Conservation (phyloP, 2,329 filamentous ascomycete genomes). For the Aspergillus novoparasiticus region DNA sequence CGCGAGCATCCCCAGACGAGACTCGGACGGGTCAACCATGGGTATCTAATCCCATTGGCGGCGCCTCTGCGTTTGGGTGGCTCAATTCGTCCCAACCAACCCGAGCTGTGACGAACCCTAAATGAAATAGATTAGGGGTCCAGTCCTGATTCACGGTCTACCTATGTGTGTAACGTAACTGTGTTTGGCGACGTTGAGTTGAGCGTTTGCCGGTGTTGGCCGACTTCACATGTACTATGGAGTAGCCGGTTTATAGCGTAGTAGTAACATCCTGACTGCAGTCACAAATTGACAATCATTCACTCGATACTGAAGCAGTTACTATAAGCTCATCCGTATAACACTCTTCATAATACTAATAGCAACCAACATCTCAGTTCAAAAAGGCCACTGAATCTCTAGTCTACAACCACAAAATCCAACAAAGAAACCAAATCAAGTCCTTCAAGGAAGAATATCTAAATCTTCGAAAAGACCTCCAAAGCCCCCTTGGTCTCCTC, state of each 20-base stretch:
- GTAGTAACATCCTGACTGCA: conserved; percentile 7
- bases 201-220: conserved; percentile 1
- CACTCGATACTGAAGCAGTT: neutral
- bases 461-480: conserved; percentile 66
- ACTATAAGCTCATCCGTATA: neutral
- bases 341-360: neutral
- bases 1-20: conserved; percentile 30
- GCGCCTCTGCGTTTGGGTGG: conserved; percentile 94
- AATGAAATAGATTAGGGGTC: conserved; percentile 28
- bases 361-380: neutral
- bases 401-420: neutral
- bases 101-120: conserved; percentile 19
- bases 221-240: conserved; percentile 12
- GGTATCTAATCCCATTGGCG: conserved; percentile 80
- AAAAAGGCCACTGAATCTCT: neutral
- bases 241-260: conserved; percentile 16
- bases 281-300: neutral
- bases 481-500: conserved; percentile 71
- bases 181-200: neutral
- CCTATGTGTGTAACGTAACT: neutral
- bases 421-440: neutral
- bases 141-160: conserved; percentile 5
- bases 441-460: neutral
- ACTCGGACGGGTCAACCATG: conserved; percentile 51
- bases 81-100: conserved; percentile 60